These are phyloP conservation scores for Psilocybe subaeruginosa DNA, from an alignment of 768 basidiomycete genomes.

Conservation along the genomic window DNA sequence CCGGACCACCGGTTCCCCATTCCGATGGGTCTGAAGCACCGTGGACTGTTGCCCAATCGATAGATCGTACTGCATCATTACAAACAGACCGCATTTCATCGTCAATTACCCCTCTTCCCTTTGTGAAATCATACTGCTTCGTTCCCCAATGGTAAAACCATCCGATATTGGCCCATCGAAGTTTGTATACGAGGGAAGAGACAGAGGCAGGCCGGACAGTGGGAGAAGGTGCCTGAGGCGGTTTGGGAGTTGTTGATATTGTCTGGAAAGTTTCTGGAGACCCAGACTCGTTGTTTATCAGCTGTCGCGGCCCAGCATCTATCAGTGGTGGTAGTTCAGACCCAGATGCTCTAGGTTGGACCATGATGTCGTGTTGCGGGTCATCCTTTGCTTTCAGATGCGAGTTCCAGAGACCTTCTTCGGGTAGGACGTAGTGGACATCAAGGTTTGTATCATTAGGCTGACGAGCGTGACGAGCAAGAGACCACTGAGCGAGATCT, in stretches of 20 bases:
- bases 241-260: constrained; percentile 61
- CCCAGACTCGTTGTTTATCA: constrained; percentile 76
- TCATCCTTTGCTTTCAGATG: constrained; percentile 41
- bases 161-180: constrained; percentile 96
- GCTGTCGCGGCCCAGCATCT: constrained; percentile 57
- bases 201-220: constrained; percentile 52
- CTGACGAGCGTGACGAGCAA: constrained; percentile 70
- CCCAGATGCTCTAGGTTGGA: constrained; percentile 50
- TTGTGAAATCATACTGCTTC: constrained; percentile 91
- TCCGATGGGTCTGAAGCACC: constrained; percentile 32
- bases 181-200: constrained; percentile 66
- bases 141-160: constrained; percentile 97
- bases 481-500: constrained; percentile 69
- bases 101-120: constrained; percentile 66
- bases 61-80: constrained; percentile 55
- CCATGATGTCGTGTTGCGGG: constrained; percentile 30
- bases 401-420: constrained; percentile 77
- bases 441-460: constrained; percentile 93
- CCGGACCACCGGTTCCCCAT: constrained; percentile 57
- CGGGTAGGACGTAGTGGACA: constrained; percentile 80
- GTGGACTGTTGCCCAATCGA: constrained; percentile 77
- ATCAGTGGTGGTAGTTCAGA: constrained; percentile 22
- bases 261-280: constrained; percentile 54
- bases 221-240: constrained; percentile 64
- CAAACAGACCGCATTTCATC: constrained; percentile 60